Conservation (phyloP, 306 rosid genomes). For the Fragaria nilgerrensis region DNA sequence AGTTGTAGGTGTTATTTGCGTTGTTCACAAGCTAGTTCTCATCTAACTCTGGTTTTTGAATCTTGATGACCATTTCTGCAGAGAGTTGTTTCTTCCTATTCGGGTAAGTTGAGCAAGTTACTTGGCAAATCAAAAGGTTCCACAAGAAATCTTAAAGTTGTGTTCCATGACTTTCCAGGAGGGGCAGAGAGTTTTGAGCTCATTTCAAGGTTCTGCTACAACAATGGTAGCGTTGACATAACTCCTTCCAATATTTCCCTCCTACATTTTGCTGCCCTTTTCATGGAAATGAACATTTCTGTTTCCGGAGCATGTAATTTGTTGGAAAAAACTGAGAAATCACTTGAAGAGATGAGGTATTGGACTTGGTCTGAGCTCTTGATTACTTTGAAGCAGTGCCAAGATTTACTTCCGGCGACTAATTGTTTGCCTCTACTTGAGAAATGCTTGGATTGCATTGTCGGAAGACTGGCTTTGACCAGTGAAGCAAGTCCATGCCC, state of each 20-base stretch:
- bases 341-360: conserved; percentile 56
- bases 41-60: conserved; percentile 7
- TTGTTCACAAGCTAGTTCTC: not conserved
- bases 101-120: conserved; percentile 59
- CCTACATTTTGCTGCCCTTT: conserved; percentile 62
- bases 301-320: conserved; percentile 42
- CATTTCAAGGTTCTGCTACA: conserved; percentile 69
- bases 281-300: conserved; percentile 81
- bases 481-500: conserved; percentile 80
- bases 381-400: conserved; percentile 59
- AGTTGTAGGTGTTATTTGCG: not conserved
- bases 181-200: conserved; percentile 89
- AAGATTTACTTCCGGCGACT: conserved; percentile 31
- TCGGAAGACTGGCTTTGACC: conserved; percentile 53
- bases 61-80: conserved; percentile 34
- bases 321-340: conserved; percentile 56
- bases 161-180: conserved; percentile 93
- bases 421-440: conserved; percentile 47
- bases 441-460: conserved; percentile 61
- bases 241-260: conserved; percentile 58
- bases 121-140: conserved; percentile 62
- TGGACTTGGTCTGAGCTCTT: conserved; percentile 90
- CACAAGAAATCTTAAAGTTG: conserved; percentile 55
- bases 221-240: conserved; percentile 47
- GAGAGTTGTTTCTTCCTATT: conserved; percentile 56